Evolutionary conservation across 768 basidiomycete species (phyloP).

Genomic region (Suillus fuscotomentosus): DNA sequence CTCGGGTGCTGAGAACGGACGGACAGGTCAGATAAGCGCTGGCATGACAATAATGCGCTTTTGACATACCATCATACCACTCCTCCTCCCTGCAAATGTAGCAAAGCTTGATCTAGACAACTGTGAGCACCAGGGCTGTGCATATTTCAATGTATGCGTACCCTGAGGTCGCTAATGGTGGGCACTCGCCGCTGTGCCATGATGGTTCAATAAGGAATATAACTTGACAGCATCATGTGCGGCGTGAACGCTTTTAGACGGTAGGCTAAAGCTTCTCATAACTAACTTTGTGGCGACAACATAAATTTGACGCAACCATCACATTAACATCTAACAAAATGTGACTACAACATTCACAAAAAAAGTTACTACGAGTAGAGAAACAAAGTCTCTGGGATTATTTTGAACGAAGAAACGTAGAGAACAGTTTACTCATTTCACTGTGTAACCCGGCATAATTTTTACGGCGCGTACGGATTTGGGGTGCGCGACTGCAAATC

Average conservation of each 20-base stretch:
- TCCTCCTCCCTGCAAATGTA: conserved; percentile 83
- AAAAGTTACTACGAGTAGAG: conserved; percentile 7
- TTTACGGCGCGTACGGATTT: conserved; percentile 49
- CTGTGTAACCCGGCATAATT: background rate
- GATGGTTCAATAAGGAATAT: conserved; percentile 7
- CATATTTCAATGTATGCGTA: conserved; percentile 11
- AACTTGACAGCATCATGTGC: background rate
- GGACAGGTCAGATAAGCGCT: conserved; percentile 3
- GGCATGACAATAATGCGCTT: background rate
- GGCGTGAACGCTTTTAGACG: background rate
- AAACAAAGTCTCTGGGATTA: background rate
- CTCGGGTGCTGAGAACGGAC: conserved; percentile 35
- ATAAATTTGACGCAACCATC: background rate
- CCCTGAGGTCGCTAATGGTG: conserved; percentile 34
- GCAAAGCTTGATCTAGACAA: conserved; percentile 62
- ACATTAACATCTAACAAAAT: conserved; percentile 7
- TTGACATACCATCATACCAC: conserved; percentile 37
- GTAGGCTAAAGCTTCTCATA: background rate
- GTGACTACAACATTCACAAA: conserved; percentile 1
- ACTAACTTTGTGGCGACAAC: background rate
- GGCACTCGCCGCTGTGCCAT: conserved; percentile 30
- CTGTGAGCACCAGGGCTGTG: background rate
- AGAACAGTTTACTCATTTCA: background rate
- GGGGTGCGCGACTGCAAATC: conserved; percentile 49
- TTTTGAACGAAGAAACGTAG: background rate